phyloP scores from a whole-genome alignment of 139 green algal species.

The Coccomyxa sp. region DNA sequence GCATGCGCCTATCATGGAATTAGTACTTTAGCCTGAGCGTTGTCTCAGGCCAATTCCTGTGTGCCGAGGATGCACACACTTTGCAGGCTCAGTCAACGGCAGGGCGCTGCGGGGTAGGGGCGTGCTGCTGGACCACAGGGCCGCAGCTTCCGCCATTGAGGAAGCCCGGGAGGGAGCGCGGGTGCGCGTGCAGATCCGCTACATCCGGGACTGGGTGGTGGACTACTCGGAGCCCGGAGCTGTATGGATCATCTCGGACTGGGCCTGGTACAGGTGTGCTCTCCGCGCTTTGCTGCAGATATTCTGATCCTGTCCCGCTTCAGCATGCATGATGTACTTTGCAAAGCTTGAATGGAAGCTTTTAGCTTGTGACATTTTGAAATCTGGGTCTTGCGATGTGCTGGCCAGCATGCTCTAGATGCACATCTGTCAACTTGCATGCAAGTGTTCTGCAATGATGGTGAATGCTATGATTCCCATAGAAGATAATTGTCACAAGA shows the following conservation, averaged over 20 bases:
- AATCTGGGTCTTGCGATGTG: no score
- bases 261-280: constrained; percentile 23
- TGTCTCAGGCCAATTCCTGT: background rate
- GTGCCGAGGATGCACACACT: background rate
- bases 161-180: background rate
- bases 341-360: no score
- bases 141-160: background rate
- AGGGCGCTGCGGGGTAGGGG: constrained; percentile 11
- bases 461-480: no score
- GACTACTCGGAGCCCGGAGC: constrained; percentile 7
- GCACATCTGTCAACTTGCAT: background rate
- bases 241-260: constrained; percentile 18
- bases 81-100: constrained; percentile 9
- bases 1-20: background rate
- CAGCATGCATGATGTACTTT: no score
- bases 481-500: no score
- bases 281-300: background rate
- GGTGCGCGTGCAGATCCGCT: constrained; percentile 5
- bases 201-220: constrained; percentile 19
- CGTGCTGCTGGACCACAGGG: constrained; percentile 15
- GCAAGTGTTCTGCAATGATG: no score
- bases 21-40: background rate
- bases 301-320: no score
- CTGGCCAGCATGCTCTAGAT: background rate
- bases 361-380: no score